Base-by-base conservation (phyloP, 2,329 filamentous ascomycete species). In the Claviceps arundinis region DNA sequence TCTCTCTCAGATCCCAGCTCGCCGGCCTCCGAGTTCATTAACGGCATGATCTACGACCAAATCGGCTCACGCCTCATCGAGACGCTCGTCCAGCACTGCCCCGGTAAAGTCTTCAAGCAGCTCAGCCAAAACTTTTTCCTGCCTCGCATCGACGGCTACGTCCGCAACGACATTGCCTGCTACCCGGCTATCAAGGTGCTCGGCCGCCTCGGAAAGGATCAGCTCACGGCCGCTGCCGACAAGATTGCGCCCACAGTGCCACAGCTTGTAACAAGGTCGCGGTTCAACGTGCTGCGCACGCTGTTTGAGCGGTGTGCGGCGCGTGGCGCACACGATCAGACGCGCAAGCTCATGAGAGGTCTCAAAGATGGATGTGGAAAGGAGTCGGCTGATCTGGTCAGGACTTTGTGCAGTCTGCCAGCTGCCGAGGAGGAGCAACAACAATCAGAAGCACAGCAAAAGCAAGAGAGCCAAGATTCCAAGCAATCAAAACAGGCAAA, bases 21-120 rank as follows among this genome's bases (percentile, higher is more conserved):
- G 37, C 85, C 83, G 48, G 85, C 87, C 4, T 77, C 80, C 11
- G 73, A 77, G 16, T 95, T 97, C 63, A 78, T 97, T 64, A 89
- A 87, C 61, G 83, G 86, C 52, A 79, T 97, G 63, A 74, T 96
- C 26, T 97, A 96, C 67, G 89, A 97, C 62, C 77, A 85, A 1
- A 84, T 97, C 50, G 93, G 93, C 16, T 96, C 91, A 3, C 84
- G 91, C 45, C 75, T 98, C 2, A 75, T 97, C 22, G 93, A 98
- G 70, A 88, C 84, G 0, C 84, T 98, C 56, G 80, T 96, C 56
- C 78, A 82, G 26, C 78, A 85, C 62, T 81, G 84, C 16, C 89
- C 93, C 0, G 89, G 87, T 44, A 95, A 93, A 68, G 70, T 89
- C 37, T 98, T 97, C 78, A 96, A 95, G 68, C 79, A 81, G 14